Base-by-base conservation (phyloP, 352 stramenopile species). In the Globisporangium paroecandrum region DNA sequence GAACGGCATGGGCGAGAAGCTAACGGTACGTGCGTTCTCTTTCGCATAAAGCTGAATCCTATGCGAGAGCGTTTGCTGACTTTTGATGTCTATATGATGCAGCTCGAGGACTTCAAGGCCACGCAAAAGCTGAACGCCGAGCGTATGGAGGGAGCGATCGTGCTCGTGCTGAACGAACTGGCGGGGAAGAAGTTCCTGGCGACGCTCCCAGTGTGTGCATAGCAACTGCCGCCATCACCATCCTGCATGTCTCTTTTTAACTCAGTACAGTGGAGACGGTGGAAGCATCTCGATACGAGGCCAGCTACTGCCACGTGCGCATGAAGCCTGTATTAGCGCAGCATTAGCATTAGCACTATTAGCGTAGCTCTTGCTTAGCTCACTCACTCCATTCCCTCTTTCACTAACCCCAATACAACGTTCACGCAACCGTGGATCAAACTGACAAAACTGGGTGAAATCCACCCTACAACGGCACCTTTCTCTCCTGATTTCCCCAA, bases 1-100 rank as follows among this genome's bases (percentile, higher is more conserved):
- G 63, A 94, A 97, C 68, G 90, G 90, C 38, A 75, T 97, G 15
- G 87, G 88, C 60, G 75, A 92, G 38, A 75, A 86, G 53, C 81
- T 95, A 51, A 92, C 87, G 73, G 79, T 87, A 57, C 41, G 74
- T 87, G 56, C 47, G 74, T 58, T 7, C 13, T 22, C 8, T 58
- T 15, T 46, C 38, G 12, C 38, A 3, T 27, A 25, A 5, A 27
- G 27, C 64, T 34, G 7, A 22, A 34, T 62, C 5, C 24, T 36
- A 29, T 32, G 18, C 24, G 25, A 29, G n/a, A 27, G 49, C 32
- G 32, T 15, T 60, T 49, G 36, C 51, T 62, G 6, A 22, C 63
- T 20, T 41, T 29, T 34, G 36, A 68, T 60, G 10, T 54, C 0
- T 46, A 53, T 6, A 54, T 10, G 1, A 20, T 34, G 43, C 65